A percentile compares a stretch with the other conserved stretches of the same genome.
These are phyloP conservation scores for Aegilops speltoides DNA, from an alignment of 176 grass and related monocot species.

Conservation along the genomic window DNA sequence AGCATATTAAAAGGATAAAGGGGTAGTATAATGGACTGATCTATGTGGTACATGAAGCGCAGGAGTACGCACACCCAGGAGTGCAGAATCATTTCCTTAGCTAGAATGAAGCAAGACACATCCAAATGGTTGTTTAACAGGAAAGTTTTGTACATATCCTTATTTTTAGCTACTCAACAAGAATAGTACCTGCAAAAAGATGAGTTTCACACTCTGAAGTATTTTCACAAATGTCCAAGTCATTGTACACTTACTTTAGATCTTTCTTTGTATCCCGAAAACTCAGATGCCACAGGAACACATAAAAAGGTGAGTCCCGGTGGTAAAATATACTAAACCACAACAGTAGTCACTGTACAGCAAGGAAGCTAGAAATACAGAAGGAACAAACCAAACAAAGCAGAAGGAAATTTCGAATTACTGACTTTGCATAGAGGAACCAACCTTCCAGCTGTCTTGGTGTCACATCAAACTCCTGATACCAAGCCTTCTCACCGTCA, in stretches of 20 bases:
- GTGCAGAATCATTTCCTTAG: not conserved
- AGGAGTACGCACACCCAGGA: not conserved
- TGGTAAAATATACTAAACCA: not conserved
- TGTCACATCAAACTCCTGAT: conserved; percentile 91
- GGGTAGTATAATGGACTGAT: too few species aligned
- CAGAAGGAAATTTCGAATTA: not conserved
- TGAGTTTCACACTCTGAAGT: not conserved
- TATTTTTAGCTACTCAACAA: not conserved
- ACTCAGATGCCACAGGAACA: not conserved
- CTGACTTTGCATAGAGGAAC: conserved; percentile 41
- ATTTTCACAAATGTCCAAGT: not conserved
- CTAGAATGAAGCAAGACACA: not conserved
- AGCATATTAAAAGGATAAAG: too few species aligned
- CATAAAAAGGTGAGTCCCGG: not conserved
- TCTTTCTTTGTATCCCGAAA: not conserved
- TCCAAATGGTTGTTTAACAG: not conserved
- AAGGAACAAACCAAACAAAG: not conserved
- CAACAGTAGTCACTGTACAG: not conserved
- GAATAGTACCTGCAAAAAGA: not conserved
- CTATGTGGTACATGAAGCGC: too few species aligned
- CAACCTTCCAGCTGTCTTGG: conserved; percentile 94
- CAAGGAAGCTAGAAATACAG: not conserved
- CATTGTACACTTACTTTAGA: not conserved
- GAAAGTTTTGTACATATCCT: not conserved
- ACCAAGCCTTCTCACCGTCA: conserved; percentile 92